Evolutionary conservation across 1,284 basidiomycete genomes (phyloP), one percentile per base, ranked within the genome.

Genomic region (Lentinula novae-zelandiae): DNA sequence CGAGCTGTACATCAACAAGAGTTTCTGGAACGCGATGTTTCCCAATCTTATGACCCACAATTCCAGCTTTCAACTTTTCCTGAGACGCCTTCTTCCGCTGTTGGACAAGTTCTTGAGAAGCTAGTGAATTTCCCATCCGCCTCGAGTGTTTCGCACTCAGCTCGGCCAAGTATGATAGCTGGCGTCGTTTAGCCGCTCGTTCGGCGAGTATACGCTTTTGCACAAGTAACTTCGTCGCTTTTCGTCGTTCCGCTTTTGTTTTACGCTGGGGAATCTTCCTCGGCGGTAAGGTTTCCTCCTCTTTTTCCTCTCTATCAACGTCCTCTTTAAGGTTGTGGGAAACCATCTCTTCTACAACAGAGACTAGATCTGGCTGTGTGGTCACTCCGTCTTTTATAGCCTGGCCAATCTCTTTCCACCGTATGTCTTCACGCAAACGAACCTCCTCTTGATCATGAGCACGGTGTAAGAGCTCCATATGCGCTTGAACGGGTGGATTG

Each of bases 1-100:
- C 93, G 0, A 96, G 82, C 73, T 98, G 96, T 13, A 98, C 95
- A 53, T 90, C 89, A 7, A 95, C 81, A 27, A 82, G 78, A 6
- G 78, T 81, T 66, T 86, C 84, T 1, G 84, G 85, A 0, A 97
- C 89, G 51, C 82, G 79, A 68, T 93, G 85, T 73, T 89, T 93
- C 27, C 95, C 90, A 6, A 96, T 66, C 71, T 82, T 83, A 72
- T 85, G 76, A 40, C 86, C 92, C 49, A 76, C 83, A 15, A 94
- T 71, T 3, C 90, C 90, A 27, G 77, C 69, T 62, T 75, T 78
- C 40, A 85, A 70, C 64, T 79, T 82, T 62, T 82, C 64, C 48
- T 70, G 57, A 62, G 68, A 22, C 64, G 63, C 58, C 62, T 70
- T 69, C 17, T 75, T 73, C 33, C 80, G 79, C 10, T 76, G 72